Evolutionary conservation across 1,284 basidiomycete genomes (phyloP).

Genomic region (Cryptococcus wingfieldii): DNA sequence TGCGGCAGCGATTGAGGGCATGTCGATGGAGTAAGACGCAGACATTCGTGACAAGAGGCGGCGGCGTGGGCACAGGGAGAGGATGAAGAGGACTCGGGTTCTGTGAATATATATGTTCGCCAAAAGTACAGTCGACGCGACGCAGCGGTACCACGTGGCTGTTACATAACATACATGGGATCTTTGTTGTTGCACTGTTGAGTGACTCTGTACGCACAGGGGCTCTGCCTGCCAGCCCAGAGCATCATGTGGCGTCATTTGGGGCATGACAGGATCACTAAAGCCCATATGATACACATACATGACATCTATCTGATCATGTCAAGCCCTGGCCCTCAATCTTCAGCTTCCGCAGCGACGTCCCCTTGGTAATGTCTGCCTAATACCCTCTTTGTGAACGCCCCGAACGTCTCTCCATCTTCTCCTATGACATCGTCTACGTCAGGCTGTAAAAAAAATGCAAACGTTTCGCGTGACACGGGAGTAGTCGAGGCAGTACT

Average conservation of each 20-base stretch:
- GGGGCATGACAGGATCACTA: no score
- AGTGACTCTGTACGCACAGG: no score
- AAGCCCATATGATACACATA: no score
- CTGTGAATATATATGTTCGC: no score
- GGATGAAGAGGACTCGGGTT: background rate
- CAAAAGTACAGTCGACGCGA: no score
- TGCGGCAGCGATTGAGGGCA: constrained; percentile 15
- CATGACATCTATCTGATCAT: no score
- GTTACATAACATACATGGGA: no score
- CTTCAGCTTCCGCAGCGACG: constrained; percentile 15
- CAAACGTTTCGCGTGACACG: constrained; percentile 73
- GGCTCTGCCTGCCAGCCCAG: no score
- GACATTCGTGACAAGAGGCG: constrained; percentile 3
- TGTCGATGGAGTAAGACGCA: constrained; percentile 12
- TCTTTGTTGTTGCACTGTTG: no score
- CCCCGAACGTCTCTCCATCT: constrained; percentile 69
- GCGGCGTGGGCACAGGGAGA: background rate
- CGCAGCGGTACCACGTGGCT: no score
- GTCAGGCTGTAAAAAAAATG: constrained; percentile 89
- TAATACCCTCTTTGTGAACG: constrained; percentile 79
- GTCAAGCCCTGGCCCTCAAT: background rate
- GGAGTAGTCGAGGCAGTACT: constrained; percentile 43
- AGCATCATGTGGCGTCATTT: no score
- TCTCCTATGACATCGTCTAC: constrained; percentile 65
- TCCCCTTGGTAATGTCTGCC: constrained; percentile 63